Base-by-base conservation (phyloP, 129 eudicot genomes). In the sunflower (Helianthus annuus) region DNA sequence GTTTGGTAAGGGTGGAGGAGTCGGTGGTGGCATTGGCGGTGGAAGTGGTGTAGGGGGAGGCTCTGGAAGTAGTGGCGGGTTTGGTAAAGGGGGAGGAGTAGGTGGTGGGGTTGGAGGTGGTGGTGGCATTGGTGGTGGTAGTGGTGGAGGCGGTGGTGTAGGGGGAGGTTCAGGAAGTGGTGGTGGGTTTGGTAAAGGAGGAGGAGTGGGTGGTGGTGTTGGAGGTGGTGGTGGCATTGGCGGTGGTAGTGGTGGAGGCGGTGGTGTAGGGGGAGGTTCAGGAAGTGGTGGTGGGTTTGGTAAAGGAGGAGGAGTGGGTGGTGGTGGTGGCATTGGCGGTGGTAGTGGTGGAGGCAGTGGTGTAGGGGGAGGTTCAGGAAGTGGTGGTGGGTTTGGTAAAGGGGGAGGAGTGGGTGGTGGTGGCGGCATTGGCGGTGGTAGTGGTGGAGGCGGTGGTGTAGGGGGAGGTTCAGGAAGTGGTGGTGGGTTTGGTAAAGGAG, bases 251-350 rank as follows among this genome's bases (percentile, higher is more conserved):
- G 32, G 22, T 19, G 22, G 22, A 19, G 22, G 22, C 0, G 22
- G 22, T 19, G 22, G 22, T 19, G 75, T 27, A 27, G 32, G 32
- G 32, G 8, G 49, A 36, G 72, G 72, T 0, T 70, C 71, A 16
- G 78, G 71, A 7, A 48, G 64, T 3, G 75, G 75, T 6, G 51
- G 48, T 60, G 78, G 78, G 40, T 54, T 74, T 24, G 64, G 80
- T 29, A 67, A 82, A 44, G 88, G 88, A 3, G 71, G 85, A 2
- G 75, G 75, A 3, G 17, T 54, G 12, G 75, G 75, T 2, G 39
- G 38, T 3, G 63, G 75, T 17, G 52, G 51, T 0, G 74, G 64
- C 6, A 48, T 58, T 22, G 71, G 71, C 0, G 71, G 65, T 1
- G 75, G 75, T 3, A 19, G 39, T 11, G 67, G 76, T 11, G 67